Base-by-base conservation (phyloP, 768 basidiomycete genomes). In the Tulasnella sp. region DNA sequence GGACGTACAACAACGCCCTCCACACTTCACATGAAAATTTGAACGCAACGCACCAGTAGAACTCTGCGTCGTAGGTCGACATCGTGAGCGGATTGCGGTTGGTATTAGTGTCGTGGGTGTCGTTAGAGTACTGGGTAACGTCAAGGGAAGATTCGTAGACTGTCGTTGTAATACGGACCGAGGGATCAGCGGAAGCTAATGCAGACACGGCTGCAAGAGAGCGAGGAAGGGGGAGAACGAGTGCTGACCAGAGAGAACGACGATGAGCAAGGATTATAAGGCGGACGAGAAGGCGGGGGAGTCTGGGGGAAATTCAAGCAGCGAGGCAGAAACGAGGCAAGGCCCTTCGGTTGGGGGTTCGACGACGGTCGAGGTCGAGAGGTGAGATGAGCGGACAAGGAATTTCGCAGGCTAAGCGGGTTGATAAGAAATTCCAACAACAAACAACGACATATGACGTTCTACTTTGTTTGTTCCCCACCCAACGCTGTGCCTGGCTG, bases 41-140 rank as follows among this genome's bases (percentile, higher is more conserved):
- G 34, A 64, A 62, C 5, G n/a, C 67, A 40, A 62, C 72, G 63
- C 40, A 72, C 72, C 72, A 72, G 63, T 34, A 47, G 40, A 72
- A 72, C 42, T 66, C 72, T 32, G 40, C 42, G 3, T 72, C 72
- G 72, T 72, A 67, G 26, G 44, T 65, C 17, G 68, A 35, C 19
- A 42, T 32, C 44, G 32, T 69, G 63, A 35, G 5, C 63, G 19
- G 32, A 8, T 19, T 64, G 34, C 63, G 29, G 19, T 2, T 22
- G 17, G 44, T 5, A 47, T 47, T 47, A 47, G 44, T 47, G 44
- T 47, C 8, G 44, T 47, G 19, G 44, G 44, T 19, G 44, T 47
- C 44, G 44, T 47, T 47, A 47, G 44, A 47, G 44, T 47, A 47
- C 44, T 47, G 42, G 44, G 44, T 19, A 22, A n/a, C 26, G 44